phyloP scores from a whole-genome alignment of 257 asterid genomes.

The Solanum raphanifolium region DNA sequence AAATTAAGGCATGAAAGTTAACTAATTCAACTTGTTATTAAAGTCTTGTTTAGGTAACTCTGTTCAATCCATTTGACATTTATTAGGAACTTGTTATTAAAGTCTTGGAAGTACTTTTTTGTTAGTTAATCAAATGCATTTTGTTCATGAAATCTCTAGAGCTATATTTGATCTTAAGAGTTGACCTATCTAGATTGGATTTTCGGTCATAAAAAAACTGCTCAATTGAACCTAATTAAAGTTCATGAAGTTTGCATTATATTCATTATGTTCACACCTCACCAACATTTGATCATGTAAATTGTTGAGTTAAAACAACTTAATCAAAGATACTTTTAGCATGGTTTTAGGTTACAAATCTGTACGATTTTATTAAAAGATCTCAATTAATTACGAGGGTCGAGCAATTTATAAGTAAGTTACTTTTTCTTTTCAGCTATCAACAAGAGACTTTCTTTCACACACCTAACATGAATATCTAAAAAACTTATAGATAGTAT shows the following conservation, averaged over 20 bases:
- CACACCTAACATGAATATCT: background rate
- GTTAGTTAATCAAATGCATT: background rate
- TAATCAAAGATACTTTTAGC: background rate
- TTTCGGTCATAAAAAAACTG: background rate
- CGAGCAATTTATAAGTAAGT: background rate
- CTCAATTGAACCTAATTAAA: background rate
- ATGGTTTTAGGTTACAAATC: background rate
- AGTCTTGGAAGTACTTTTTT: background rate
- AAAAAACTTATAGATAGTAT: background rate
- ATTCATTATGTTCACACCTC: background rate
- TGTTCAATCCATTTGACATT: background rate
- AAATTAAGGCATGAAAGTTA: background rate
- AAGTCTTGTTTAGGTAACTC: background rate
- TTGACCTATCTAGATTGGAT: too few relatives aligned
- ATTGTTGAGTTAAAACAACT: background rate
- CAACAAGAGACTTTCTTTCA: background rate
- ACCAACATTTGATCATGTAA: background rate
- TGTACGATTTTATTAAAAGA: background rate
- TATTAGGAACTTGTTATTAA: background rate
- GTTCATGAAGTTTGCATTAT: background rate
- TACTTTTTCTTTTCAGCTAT: background rate
- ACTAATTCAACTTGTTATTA: background rate
- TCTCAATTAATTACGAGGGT: background rate
- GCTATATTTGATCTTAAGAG: background rate
- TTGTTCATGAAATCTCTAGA: background rate